Percentiles rank a stretch among this genome's conserved stretches.
These are phyloP conservation scores for Candida patagonica DNA, from an alignment of 805 yeast species.

Conservation along the genomic window DNA sequence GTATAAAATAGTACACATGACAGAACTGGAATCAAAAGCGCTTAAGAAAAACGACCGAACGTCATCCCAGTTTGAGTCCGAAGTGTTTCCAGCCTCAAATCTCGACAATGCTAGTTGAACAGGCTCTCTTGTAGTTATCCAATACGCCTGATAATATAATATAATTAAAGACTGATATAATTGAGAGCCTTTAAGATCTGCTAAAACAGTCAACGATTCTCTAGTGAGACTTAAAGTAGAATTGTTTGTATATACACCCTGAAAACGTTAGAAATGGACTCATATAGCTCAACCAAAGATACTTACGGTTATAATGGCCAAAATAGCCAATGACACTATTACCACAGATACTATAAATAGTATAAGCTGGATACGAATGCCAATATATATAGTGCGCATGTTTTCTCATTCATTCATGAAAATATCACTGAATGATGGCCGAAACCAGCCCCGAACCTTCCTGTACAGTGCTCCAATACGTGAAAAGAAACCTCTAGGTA, in stretches of 20 bases:
- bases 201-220: slow-evolving; percentile 65
- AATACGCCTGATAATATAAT: slow-evolving; percentile 58
- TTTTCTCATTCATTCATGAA: too few species aligned
- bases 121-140: slow-evolving; percentile 53
- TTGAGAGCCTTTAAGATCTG: slow-evolving; percentile 75
- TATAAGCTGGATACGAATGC: slow-evolving; percentile 67
- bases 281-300: too few species aligned
- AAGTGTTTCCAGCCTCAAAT: slow-evolving; percentile 64
- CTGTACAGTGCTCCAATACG: too few species aligned
- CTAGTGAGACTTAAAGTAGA: slow-evolving; percentile 54
- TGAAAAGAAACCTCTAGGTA: too few species aligned
- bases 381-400: slow-evolving; percentile 31
- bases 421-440: too few species aligned
- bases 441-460: too few species aligned
- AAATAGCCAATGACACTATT: slow-evolving; percentile 52
- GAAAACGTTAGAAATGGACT: neutral
- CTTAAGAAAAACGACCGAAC: slow-evolving; percentile 45
- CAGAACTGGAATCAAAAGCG: slow-evolving; percentile 47
- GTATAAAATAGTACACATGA: slow-evolving; percentile 51
- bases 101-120: slow-evolving; percentile 51
- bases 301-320: slow-evolving; percentile 53
- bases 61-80: slow-evolving; percentile 38
- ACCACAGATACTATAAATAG: slow-evolving; percentile 59
- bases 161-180: slow-evolving; percentile 56
- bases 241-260: slow-evolving; percentile 33